phyloP scores from a whole-genome alignment of 805 yeast genomes.

The Candida sanyiensis region DNA sequence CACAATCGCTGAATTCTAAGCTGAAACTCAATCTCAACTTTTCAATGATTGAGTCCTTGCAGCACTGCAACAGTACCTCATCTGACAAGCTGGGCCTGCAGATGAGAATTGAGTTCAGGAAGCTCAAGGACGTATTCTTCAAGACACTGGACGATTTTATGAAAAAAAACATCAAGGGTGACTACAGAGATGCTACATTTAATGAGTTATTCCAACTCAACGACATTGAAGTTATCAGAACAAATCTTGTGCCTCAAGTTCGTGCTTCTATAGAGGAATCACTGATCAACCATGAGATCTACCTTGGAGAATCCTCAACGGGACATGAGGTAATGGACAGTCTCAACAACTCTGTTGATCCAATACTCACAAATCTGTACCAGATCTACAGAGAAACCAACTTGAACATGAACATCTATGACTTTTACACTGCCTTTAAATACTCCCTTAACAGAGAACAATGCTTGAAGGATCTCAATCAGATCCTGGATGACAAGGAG shows the following conservation, averaged over 20 bases:
- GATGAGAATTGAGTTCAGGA: conserved; percentile 21
- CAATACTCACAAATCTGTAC: conserved; percentile 53
- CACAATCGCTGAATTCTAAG: conserved; percentile 14
- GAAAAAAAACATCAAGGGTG: conserved; percentile 11
- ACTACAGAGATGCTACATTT: conserved; percentile 26
- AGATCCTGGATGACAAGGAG: conserved; percentile 17
- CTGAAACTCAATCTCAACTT: conserved; percentile 12
- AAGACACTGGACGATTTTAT: conserved; percentile 16
- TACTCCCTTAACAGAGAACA: conserved; percentile 36
- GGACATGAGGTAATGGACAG: conserved; percentile 18
- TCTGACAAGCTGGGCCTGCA: conserved; percentile 14
- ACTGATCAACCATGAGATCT: conserved; percentile 35
- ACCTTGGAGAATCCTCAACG: conserved; percentile 19
- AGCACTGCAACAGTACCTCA: background rate
- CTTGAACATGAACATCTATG: conserved; percentile 58
- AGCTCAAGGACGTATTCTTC: conserved; percentile 15
- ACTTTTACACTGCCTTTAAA: conserved; percentile 58
- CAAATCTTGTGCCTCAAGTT: conserved; percentile 39
- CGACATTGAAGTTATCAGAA: conserved; percentile 27
- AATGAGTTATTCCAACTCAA: conserved; percentile 37
- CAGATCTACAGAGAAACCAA: conserved; percentile 77
- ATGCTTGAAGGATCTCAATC: conserved; percentile 24
- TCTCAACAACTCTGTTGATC: conserved; percentile 38
- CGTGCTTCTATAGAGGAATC: conserved; percentile 37
- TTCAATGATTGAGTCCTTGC: background rate